Conservation (phyloP, 345 rosid genomes). For the Rhodamnia rubescens region DNA sequence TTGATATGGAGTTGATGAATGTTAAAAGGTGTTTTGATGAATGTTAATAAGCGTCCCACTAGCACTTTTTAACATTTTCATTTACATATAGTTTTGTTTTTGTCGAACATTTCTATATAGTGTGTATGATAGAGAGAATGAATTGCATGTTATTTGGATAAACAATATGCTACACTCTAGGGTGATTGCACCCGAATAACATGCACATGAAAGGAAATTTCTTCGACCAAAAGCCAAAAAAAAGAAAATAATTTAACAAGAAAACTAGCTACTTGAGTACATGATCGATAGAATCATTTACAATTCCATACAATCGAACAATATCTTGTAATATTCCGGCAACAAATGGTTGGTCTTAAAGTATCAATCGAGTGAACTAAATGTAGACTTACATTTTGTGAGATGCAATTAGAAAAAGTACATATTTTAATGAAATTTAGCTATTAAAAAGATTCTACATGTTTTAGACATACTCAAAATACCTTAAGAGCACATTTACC, state of each 20-base stretch:
- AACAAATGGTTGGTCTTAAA: background rate
- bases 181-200: background rate
- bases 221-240: too few species aligned
- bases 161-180: background rate
- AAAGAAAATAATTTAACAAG: background rate
- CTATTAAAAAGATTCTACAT: background rate
- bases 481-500: background rate
- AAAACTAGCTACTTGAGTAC: background rate
- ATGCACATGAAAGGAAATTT: background rate
- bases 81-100: background rate
- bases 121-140: background rate
- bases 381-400: background rate
- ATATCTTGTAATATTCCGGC: accelerated
- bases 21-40: background rate
- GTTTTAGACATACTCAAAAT: background rate
- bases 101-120: background rate
- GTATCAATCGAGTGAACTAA: background rate
- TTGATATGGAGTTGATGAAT: background rate
- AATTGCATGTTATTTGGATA: background rate
- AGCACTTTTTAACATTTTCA: background rate
- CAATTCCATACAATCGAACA: accelerated
- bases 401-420: background rate
- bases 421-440: background rate
- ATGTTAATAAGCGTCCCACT: background rate
- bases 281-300: background rate